Percentiles rank a stretch among this genome's conserved stretches.
Conservation (phyloP, 192 early-diverging fungal genomes). For the Phycomyces nitens region DNA sequence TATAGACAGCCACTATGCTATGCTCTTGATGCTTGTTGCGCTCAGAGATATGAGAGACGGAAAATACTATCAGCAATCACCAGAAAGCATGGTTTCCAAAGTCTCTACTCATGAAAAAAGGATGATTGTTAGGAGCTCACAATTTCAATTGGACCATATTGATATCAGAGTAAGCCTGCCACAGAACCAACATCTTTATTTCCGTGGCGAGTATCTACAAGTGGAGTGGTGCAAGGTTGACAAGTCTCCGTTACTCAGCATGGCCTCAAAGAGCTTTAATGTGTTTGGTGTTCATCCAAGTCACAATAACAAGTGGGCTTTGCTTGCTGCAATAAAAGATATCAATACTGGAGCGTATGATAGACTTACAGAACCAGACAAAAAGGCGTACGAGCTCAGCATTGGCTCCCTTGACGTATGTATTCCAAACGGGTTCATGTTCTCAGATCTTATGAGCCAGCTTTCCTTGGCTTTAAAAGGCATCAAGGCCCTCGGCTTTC, state of each 20-base stretch:
- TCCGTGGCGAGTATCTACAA: neutral
- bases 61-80: neutral
- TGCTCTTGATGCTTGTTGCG: too few relatives aligned
- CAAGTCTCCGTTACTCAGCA: neutral
- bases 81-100: neutral
- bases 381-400: neutral
- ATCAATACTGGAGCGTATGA: neutral
- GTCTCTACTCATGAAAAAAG: neutral
- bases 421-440: slow-evolving; percentile 24
- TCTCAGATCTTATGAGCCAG: slow-evolving; percentile 20
- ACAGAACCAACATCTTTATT: neutral
- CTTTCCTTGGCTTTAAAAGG: slow-evolving; percentile 14
- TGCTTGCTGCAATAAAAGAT: neutral
- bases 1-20: too few relatives aligned
- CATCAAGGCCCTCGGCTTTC: slow-evolving; percentile 12
- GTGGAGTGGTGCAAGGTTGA: neutral
- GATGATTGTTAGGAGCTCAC: neutral
- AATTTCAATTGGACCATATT: neutral
- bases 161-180: slow-evolving; percentile 11
- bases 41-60: too few relatives aligned
- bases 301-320: neutral
- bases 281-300: neutral
- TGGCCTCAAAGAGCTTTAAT: neutral
- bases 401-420: neutral
- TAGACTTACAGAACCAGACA: neutral